Evolutionary conservation across 2,329 filamentous ascomycete genomes (phyloP).

Genomic region (Colletotrichum incanum): DNA sequence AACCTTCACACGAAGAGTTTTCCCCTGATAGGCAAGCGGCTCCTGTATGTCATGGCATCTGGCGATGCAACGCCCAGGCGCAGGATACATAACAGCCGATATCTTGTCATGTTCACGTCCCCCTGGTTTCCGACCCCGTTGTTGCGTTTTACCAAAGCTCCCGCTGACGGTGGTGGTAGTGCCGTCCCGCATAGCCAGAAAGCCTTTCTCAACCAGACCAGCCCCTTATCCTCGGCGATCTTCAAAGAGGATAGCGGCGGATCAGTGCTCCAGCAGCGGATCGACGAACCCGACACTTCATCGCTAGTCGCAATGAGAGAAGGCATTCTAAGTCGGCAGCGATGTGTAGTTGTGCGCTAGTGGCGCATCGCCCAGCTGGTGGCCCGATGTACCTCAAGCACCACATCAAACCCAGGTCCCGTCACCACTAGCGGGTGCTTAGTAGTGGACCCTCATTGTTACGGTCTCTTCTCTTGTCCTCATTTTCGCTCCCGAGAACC

Average conservation of each 20-base stretch:
- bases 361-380: slow-evolving; percentile 5
- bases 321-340: not conserved
- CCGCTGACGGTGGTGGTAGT: not conserved
- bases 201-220: not conserved
- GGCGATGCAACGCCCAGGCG: too few species aligned
- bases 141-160: not conserved
- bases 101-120: not conserved
- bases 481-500: slow-evolving; percentile 12
- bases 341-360: not conserved
- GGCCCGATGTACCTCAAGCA: not conserved
- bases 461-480: not conserved
- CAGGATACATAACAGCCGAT: not conserved
- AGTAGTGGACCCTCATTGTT: not conserved
- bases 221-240: slow-evolving; percentile 1
- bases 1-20: not conserved
- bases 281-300: not conserved
- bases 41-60: not conserved
- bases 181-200: slow-evolving; percentile 1
- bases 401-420: not conserved
- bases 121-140: not conserved
- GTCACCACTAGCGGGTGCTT: not conserved
- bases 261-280: not conserved
- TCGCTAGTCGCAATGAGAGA: not conserved
- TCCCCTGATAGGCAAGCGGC: not conserved
- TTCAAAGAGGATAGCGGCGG: slow-evolving; percentile 8